Evolutionary conservation across 345 rosid species (phyloP), one percentile per base, ranked within the genome.

Genomic region (Anacardium occidentale): DNA sequence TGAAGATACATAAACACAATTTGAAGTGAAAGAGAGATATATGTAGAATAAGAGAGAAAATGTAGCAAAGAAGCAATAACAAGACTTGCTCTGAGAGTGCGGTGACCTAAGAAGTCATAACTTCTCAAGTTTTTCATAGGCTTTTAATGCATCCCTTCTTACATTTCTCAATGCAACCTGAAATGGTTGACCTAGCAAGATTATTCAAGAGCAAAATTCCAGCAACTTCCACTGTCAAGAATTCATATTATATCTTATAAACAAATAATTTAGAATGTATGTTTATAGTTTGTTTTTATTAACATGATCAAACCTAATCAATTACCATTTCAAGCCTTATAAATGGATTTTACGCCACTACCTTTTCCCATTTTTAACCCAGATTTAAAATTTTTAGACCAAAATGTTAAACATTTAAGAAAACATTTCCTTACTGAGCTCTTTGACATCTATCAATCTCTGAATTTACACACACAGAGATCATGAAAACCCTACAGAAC

Each of bases 81-180:
- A 25, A 37, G 47, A 67, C 58, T 47, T 26, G 29, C 26, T 18
- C 8, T 4, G 51, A 57, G 34, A 37, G 7, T 55, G 32, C 9
- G 44, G 20, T 54, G 24, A 11, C 5, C 26, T 10, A 54, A 64
- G 70, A 17, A 53, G 45, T 62, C 68, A 57, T 59, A 87, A 97
- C 98, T 94, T 94, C 83, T 94, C 90, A 62, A 92, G 97, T 77
- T 88, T 94, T 62, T 94, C 98, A 71, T 89, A 94, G 67, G 97
- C 87, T 81, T 90, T 94, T 80, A 89, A 66, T 53, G 90, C 95
- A 74, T 94, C 98, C 80, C 97, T 89, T 85, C 98, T 84, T 76
- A 94, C 87, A 83, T 92, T 94, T 76, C 98, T 88, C 79, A 94
- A 50, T 40, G 98, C 97, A 71, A 91, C 97, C 97, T 94, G 68